Evolutionary conservation across 208 protist species (phyloP).

Genomic region (Crithidia fasciculata): DNA sequence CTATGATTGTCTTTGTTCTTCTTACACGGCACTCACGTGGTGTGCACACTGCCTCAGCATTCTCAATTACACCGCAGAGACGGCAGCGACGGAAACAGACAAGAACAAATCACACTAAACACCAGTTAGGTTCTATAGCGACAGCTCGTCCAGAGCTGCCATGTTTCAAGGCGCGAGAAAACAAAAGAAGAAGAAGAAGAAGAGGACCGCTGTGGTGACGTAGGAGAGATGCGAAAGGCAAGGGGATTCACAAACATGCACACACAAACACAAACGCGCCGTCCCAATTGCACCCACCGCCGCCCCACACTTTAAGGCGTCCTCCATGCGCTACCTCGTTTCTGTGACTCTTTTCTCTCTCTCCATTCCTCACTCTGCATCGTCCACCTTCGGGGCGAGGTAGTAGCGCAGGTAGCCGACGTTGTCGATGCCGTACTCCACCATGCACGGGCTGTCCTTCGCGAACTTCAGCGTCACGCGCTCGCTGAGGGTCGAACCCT

Average conservation of each 20-base stretch:
- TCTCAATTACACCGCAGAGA: no score
- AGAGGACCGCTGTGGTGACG: no score
- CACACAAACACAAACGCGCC: no score
- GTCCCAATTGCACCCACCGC: no score
- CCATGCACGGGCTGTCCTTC: slow-evolving; percentile 96
- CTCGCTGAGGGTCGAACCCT: slow-evolving; percentile 96
- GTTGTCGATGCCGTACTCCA: slow-evolving; percentile 98
- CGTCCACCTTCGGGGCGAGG: slow-evolving; percentile 99
- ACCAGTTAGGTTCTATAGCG: background rate
- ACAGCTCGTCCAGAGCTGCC: no score
- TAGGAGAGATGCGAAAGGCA: no score
- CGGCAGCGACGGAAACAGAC: background rate
- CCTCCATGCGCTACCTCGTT: background rate
- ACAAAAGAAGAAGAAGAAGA: no score
- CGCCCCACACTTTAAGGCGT: background rate
- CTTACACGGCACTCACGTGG: no score
- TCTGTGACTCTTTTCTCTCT: background rate
- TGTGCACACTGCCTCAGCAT: no score
- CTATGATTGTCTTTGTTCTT: no score
- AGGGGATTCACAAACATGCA: no score
- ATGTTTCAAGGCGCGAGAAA: no score
- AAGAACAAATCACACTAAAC: background rate
- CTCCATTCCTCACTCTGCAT: slow-evolving; percentile 59
- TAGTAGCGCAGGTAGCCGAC: slow-evolving; percentile 98
- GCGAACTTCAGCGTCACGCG: slow-evolving; percentile 96